These are phyloP conservation scores for Ramaria sp. DNA, from an alignment of 768 basidiomycete genomes.

Conservation along the genomic window DNA sequence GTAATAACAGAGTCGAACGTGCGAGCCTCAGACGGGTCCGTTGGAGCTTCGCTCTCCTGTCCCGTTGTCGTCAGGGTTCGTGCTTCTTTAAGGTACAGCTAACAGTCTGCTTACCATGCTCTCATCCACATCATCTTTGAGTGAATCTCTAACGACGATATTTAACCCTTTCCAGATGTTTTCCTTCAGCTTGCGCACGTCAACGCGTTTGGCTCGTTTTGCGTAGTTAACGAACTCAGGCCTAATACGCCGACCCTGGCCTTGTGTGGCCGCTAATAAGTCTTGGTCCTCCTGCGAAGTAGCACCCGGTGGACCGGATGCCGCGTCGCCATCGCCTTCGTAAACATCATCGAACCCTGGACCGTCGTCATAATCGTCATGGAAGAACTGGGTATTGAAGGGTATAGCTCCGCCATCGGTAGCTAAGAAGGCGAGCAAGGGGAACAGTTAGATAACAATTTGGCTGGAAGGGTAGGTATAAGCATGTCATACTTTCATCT, in stretches of 20 bases:
- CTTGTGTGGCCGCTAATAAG: slow-evolving; percentile 71
- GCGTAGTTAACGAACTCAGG: slow-evolving; percentile 91
- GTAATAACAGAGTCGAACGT: slow-evolving; percentile 76
- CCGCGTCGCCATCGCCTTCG: slow-evolving; percentile 40
- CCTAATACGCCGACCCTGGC: slow-evolving; percentile 63
- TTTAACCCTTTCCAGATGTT: slow-evolving; percentile 94
- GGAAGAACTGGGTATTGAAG: slow-evolving; percentile 95
- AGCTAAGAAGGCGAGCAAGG: slow-evolving; percentile 13
- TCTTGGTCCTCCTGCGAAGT: slow-evolving; percentile 66
- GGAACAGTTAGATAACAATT: slow-evolving; percentile 10
- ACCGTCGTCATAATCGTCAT: slow-evolving; percentile 80
- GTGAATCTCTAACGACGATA: slow-evolving; percentile 42
- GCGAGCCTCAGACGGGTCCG: slow-evolving; percentile 56
- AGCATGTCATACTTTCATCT: slow-evolving; percentile 47
- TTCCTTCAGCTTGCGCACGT: slow-evolving; percentile 93
- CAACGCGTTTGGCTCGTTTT: slow-evolving; percentile 91
- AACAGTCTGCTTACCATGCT: slow-evolving; percentile 36
- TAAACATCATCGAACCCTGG: slow-evolving; percentile 52
- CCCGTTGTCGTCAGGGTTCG: not conserved
- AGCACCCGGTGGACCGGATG: slow-evolving; percentile 27
- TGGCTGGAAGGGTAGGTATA: not conserved
- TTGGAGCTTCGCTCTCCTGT: slow-evolving; percentile 22
- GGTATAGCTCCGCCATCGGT: slow-evolving; percentile 52
- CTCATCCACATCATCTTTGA: slow-evolving; percentile 22
- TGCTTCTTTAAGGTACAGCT: not conserved